Base-by-base conservation (phyloP, 1,284 basidiomycete species). In the Coniferiporia sulphurascens region DNA sequence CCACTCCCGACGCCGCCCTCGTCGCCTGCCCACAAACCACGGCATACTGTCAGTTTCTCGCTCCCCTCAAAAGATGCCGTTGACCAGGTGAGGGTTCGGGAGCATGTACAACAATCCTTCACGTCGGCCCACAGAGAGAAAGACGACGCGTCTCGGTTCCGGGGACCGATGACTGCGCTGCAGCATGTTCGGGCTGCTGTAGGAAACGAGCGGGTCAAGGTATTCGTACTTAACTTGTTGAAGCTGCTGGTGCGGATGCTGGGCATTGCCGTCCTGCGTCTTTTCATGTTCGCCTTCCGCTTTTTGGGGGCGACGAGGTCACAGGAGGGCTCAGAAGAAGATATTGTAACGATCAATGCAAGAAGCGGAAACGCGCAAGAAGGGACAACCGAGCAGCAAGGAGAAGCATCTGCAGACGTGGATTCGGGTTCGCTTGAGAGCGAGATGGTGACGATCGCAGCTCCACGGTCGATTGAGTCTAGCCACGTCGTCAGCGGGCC, bases 1-100 rank as follows among this genome's bases (percentile, higher is more conserved):
- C 32, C 51, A 12, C 57, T 59, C 32, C 57, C 57, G 34, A 59
- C 57, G 21, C 57, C 57, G 13, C 57, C 57, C 15, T 50, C 50
- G 12, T 59, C 57, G 10, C 57, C 57, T 17, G 19, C n/a, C 7
- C 22, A 38, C 3, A 52, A 38, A 34, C 41, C 57, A 7, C 57
- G 51, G 21, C 57, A 45, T 22, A 53, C 35, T 27, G 57, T 59
- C 22, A 53, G 41, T 51, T 59, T 59, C 21, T 41, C 41, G 7
- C 19, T 59, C 5, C 57, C 57, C 17, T 10, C 19, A 3, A 44
- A 59, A n/a, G 17, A n/a, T 17, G 51, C 53, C 13, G 8, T 32
- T n/a, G 43, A 46, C 8, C n/a, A 17, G 44, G 19, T 32, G 17
- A 21, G 53, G 44, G 43, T 34, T 41, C 35, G 52, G 10, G 43